Percentiles rank a stretch among this genome's conserved stretches.
These are phyloP conservation scores for Coemansia nantahalensis DNA, from an alignment of 192 early-diverging fungal genomes.

Conservation along the genomic window DNA sequence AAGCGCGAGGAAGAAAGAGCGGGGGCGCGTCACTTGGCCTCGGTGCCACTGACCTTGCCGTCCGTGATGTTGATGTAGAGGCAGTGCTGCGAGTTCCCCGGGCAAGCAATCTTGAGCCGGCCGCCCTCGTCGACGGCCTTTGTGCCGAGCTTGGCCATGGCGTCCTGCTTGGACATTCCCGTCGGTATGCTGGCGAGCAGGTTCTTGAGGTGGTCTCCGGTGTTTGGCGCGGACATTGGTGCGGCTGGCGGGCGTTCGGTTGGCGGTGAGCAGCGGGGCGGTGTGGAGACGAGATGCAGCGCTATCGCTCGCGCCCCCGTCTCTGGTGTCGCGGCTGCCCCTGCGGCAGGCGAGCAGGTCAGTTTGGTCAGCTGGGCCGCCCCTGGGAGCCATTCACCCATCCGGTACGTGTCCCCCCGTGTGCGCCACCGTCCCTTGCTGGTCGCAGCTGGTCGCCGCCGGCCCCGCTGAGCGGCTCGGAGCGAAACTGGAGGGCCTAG, in stretches of 20 bases:
- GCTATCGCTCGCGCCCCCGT: too few relatives aligned
- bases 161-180: too few relatives aligned
- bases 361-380: constrained; percentile 1
- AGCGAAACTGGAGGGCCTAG: constrained; percentile 6
- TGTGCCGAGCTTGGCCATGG: neutral
- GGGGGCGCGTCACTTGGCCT: neutral
- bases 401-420: too few relatives aligned
- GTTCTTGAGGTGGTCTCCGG: neutral
- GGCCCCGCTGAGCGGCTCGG: too few relatives aligned
- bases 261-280: too few relatives aligned
- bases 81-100: constrained; percentile 2
- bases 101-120: constrained; percentile 14
- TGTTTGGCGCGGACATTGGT: constrained; percentile 1
- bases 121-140: neutral
- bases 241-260: too few relatives aligned
- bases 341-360: too few relatives aligned
- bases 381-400: too few relatives aligned
- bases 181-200: neutral
- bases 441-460: too few relatives aligned
- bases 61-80: constrained; percentile 8
- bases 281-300: neutral
- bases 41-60: constrained; percentile 2
- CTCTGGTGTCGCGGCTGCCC: too few relatives aligned
- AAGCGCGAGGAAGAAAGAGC: too few relatives aligned
- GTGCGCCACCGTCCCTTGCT: too few relatives aligned